Evolutionary conservation across 352 stramenopile genomes (phyloP).

Genomic region (Globisporangium rhizosaccharum): DNA sequence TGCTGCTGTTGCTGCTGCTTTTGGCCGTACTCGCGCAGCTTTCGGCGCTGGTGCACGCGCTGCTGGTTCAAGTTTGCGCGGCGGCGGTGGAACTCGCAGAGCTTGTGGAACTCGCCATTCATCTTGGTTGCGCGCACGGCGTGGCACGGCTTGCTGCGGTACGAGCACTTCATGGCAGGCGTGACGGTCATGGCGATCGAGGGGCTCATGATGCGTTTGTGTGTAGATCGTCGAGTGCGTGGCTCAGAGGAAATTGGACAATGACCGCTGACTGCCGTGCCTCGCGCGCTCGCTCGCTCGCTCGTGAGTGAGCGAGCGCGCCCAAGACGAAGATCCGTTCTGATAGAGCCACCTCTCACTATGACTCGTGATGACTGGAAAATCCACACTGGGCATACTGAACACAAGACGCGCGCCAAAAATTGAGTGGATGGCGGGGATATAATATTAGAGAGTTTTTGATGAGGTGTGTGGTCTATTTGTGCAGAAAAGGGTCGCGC

Average conservation of each 20-base stretch:
- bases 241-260: background rate
- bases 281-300: too few relatives aligned
- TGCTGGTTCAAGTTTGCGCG: constrained; percentile 40
- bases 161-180: background rate
- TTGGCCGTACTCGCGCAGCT: constrained; percentile 31
- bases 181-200: background rate
- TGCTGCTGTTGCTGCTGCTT: constrained; percentile 32
- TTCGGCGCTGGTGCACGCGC: constrained; percentile 20
- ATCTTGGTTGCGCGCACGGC: constrained; percentile 32
- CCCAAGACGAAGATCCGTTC: background rate
- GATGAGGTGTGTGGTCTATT: background rate
- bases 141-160: constrained; percentile 22
- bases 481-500: too few relatives aligned
- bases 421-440: background rate
- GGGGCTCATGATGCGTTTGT: background rate
- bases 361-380: background rate
- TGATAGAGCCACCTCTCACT: too few relatives aligned
- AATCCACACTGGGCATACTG: background rate
- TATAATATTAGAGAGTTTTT: background rate
- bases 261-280: background rate
- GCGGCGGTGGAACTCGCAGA: constrained; percentile 31
- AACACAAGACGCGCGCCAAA: background rate
- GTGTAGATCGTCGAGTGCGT: background rate
- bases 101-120: constrained; percentile 37
- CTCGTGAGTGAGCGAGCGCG: too few relatives aligned